Conservation (phyloP, 371 early-diverging fungal genomes). For the Saksenaea vasiformis region DNA sequence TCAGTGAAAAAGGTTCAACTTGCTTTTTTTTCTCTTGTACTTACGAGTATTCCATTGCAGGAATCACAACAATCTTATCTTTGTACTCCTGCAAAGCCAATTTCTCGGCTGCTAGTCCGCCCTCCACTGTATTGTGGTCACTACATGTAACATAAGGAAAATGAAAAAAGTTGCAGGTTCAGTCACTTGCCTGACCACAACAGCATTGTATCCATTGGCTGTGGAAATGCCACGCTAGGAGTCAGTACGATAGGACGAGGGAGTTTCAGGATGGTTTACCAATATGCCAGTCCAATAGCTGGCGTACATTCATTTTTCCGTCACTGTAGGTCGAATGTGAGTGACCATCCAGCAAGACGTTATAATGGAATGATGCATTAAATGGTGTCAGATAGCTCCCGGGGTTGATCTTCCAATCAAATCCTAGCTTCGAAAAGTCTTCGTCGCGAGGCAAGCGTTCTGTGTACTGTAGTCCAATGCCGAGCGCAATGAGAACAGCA, state of each 20-base stretch:
- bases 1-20: conserved; percentile 3
- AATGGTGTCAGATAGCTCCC: conserved; percentile 57
- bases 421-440: conserved; percentile 38
- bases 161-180: background rate
- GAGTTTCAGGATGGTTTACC: conserved; percentile 31
- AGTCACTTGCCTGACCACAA: conserved; percentile 56
- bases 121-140: conserved; percentile 75
- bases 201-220: conserved; percentile 80
- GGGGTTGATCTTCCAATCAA: conserved; percentile 66
- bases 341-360: conserved; percentile 73
- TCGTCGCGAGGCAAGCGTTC: conserved; percentile 34
- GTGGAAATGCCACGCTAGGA: background rate
- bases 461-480: conserved; percentile 43
- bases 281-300: conserved; percentile 66
- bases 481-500: conserved; percentile 39
- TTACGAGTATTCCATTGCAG: conserved; percentile 73
- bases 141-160: conserved; percentile 24
- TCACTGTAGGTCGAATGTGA: conserved; percentile 71
- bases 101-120: conserved; percentile 65
- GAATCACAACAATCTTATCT: conserved; percentile 66
- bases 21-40: background rate
- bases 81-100: conserved; percentile 57
- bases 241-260: background rate
- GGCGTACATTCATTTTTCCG: conserved; percentile 65
- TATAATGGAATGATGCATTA: conserved; percentile 60